phyloP scores from a whole-genome alignment of 257 asterid genomes.

The Plantago major region DNA sequence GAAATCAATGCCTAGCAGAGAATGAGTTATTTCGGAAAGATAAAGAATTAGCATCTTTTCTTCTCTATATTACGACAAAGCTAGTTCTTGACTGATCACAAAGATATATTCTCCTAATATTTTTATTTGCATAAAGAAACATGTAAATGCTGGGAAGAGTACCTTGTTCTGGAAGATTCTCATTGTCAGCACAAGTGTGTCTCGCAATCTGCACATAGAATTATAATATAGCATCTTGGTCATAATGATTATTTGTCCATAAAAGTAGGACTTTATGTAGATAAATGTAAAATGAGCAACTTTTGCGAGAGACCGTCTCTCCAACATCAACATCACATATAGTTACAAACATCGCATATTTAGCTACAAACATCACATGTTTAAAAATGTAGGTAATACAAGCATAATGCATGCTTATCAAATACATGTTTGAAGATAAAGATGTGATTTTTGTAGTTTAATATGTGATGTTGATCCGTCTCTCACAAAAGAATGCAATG shows the following conservation, averaged over 20 bases:
- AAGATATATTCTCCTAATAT: too few relatives aligned
- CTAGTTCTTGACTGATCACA: constrained; percentile 2
- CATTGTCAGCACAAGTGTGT: constrained; percentile 74
- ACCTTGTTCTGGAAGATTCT: constrained; percentile 94
- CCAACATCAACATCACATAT: too few relatives aligned
- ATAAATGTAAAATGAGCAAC: neutral
- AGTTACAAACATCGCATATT: too few relatives aligned
- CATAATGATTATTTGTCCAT: neutral
- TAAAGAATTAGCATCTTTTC: neutral
- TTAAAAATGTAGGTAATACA: too few relatives aligned
- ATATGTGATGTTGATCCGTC: too few relatives aligned
- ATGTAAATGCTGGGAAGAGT: constrained; percentile 23
- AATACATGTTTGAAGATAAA: too few relatives aligned
- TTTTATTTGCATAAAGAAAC: constrained; percentile 3
- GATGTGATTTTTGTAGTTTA: too few relatives aligned
- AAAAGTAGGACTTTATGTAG: neutral
- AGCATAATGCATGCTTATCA: too few relatives aligned
- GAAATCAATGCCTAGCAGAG: too few relatives aligned
- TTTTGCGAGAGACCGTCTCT: too few relatives aligned
- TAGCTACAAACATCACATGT: too few relatives aligned
- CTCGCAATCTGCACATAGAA: constrained; percentile 66
- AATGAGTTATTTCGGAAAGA: neutral
- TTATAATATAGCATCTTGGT: constrained; percentile 17
- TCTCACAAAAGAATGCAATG: too few relatives aligned
- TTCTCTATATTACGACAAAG: neutral